phyloP scores from a whole-genome alignment of 257 asterid species.

The Nicotiana noctiflora region DNA sequence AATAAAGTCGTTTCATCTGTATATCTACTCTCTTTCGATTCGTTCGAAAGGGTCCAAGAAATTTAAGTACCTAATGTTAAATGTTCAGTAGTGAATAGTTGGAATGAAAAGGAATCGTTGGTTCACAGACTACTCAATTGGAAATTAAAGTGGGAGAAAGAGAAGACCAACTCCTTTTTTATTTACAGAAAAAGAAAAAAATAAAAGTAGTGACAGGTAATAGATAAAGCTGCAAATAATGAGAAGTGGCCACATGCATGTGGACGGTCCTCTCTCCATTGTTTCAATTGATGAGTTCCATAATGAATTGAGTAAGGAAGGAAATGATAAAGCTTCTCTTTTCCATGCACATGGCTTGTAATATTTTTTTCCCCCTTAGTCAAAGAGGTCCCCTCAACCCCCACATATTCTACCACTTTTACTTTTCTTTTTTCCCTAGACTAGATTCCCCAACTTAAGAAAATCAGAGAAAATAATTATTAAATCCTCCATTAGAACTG shows the following conservation, averaged over 20 bases:
- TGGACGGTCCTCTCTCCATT: constrained; percentile 8
- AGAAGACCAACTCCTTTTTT: not conserved
- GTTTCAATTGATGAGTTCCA: not conserved
- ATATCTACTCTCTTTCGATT: no score
- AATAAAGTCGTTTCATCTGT: no score
- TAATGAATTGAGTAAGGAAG: constrained; percentile 1
- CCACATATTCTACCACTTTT: not conserved
- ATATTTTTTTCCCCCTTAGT: not conserved
- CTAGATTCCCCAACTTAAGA: not conserved
- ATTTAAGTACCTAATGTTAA: not conserved
- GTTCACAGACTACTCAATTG: not conserved
- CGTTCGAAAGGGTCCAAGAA: no score
- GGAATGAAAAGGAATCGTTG: not conserved
- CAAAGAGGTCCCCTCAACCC: not conserved
- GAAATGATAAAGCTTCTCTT: constrained; percentile 10
- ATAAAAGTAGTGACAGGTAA: not conserved
- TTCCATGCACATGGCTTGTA: constrained; percentile 9
- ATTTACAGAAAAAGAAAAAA: no score
- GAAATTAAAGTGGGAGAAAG: not conserved
- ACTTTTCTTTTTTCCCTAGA: not conserved
- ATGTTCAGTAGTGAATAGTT: not conserved
- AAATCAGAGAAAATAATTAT: not conserved
- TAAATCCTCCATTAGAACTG: not conserved
- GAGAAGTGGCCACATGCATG: not conserved
- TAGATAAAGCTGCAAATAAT: constrained; percentile 4